Percentiles rank a stretch among this genome's conserved stretches.
Conservation (phyloP, 306 rosid genomes). For the Quercus rubra region DNA sequence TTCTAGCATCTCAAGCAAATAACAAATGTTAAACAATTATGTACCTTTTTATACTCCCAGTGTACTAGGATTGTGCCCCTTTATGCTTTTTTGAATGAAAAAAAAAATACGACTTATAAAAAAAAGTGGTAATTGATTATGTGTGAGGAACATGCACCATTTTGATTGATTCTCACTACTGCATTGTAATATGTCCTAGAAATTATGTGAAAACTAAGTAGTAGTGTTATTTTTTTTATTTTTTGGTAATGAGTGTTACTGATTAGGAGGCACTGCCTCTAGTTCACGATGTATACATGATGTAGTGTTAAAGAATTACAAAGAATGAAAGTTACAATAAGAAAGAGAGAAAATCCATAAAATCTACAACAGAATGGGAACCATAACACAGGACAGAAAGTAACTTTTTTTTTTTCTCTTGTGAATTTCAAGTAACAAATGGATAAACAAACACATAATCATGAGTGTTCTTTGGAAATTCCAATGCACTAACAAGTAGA, state of each 20-base stretch:
- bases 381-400: neutral
- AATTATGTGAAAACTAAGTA: neutral
- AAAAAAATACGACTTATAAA: too few species aligned
- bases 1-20: neutral
- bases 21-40: neutral
- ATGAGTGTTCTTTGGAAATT: neutral
- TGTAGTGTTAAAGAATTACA: too few species aligned
- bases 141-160: neutral
- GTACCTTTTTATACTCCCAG: neutral
- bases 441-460: neutral
- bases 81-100: too few species aligned
- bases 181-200: neutral
- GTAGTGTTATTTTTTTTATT: too few species aligned
- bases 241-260: too few species aligned
- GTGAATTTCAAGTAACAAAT: neutral
- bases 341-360: too few species aligned
- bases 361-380: too few species aligned
- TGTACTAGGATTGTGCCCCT: too few species aligned
- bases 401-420: neutral
- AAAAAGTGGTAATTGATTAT: neutral
- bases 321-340: too few species aligned
- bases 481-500: neutral
- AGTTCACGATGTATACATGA: too few species aligned
- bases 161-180: neutral
- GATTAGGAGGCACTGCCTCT: too few species aligned